Percentiles rank a stretch among this genome's conserved stretches.
phyloP scores from a whole-genome alignment of 257 asterid genomes.

The Lavandula angustifolia region DNA sequence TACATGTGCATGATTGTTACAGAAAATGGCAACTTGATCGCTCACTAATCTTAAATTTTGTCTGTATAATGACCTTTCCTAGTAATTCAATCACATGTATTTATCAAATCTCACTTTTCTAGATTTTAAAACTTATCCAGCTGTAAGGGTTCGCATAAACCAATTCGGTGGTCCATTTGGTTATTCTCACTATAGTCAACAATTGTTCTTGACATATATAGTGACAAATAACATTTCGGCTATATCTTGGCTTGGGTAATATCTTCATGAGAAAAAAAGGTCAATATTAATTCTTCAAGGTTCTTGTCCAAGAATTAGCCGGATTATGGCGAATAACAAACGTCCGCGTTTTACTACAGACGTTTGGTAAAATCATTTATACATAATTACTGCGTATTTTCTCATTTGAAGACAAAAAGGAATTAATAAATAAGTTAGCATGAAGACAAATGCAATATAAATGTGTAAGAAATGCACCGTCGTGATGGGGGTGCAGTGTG shows the following conservation, averaged over 20 bases:
- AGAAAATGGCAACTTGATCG: neutral
- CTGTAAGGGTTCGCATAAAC: neutral
- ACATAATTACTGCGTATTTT: neutral
- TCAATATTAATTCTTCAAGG: neutral
- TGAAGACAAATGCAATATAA: neutral
- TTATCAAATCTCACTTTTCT: conserved; percentile 21
- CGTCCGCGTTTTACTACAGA: conserved; percentile 23
- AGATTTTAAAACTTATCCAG: conserved; percentile 10
- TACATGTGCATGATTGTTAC: conserved; percentile 12
- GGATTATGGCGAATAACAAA: conserved; percentile 7
- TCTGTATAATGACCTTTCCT: neutral
- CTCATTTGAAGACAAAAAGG: conserved; percentile 26
- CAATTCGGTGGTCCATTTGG: neutral
- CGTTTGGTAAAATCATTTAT: conserved; percentile 13
- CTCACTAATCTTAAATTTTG: neutral
- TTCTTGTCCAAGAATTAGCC: neutral
- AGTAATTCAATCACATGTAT: conserved; percentile 14
- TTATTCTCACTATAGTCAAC: no score
- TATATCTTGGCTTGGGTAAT: no score
- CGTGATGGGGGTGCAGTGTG: conserved; percentile 1
- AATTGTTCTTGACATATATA: no score
- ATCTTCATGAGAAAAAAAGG: neutral
- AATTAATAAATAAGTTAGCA: neutral
- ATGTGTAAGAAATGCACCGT: conserved; percentile 26
- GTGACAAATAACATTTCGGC: neutral